Conservation (phyloP, 768 basidiomycete species). For the Kwoniella dejecticola region DNA sequence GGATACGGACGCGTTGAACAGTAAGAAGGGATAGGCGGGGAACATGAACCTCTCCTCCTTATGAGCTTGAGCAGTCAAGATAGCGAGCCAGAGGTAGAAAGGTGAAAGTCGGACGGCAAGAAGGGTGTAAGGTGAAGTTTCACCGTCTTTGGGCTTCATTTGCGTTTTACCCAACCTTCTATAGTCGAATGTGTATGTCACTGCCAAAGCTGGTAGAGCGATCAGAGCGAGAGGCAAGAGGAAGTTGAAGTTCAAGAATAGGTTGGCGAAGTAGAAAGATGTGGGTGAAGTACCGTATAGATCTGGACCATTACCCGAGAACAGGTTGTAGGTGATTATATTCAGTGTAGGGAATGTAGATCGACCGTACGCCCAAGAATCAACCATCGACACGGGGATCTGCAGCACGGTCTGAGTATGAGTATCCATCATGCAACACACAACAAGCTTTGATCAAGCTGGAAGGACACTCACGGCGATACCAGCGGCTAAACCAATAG, state of each 20-base stretch:
- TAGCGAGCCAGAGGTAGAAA: conserved; percentile 84
- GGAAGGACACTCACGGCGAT: conserved; percentile 38
- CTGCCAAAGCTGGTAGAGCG: conserved; percentile 72
- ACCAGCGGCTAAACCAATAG: conserved; percentile 26
- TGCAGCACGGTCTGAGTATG: conserved; percentile 54
- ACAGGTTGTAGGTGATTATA: conserved; percentile 89
- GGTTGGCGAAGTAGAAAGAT: conserved; percentile 83
- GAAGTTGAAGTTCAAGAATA: conserved; percentile 92
- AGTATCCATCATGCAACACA: background rate
- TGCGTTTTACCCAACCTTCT: conserved; percentile 70
- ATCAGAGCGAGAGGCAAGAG: conserved; percentile 75
- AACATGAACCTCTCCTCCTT: conserved; percentile 99
- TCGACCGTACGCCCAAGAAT: conserved; percentile 83
- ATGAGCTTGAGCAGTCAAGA: conserved; percentile 80
- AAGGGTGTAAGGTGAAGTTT: conserved; percentile 71
- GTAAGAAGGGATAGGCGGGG: conserved; percentile 85
- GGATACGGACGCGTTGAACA: conserved; percentile 91
- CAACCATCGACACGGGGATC: conserved; percentile 81
- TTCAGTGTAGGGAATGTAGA: conserved; percentile 84
- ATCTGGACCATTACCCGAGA: conserved; percentile 82
- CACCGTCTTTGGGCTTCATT: conserved; percentile 53
- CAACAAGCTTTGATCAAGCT: conserved; percentile 31
- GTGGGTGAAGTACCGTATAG: conserved; percentile 90
- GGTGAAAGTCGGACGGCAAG: conserved; percentile 78
- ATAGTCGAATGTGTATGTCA: conserved; percentile 75